Evolutionary conservation across 306 rosid genomes (phyloP).

Genomic region (Abrus pulchellus): DNA sequence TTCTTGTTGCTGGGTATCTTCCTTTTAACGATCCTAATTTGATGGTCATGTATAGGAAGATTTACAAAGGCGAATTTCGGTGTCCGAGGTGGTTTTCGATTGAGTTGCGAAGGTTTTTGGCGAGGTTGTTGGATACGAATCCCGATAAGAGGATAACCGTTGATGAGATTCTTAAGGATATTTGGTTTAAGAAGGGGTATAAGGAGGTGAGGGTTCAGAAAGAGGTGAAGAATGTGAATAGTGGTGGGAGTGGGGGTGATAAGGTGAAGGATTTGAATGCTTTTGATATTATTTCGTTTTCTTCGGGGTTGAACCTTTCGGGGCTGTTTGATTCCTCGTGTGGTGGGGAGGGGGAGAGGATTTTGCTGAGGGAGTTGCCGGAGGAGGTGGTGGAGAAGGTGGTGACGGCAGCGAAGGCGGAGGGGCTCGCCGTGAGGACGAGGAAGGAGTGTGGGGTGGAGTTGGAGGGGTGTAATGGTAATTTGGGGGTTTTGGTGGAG

Average conservation of each 20-base stretch:
- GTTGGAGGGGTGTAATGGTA: conserved; percentile 56
- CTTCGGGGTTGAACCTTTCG: conserved; percentile 71
- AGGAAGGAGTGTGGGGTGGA: conserved; percentile 63
- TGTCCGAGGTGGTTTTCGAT: conserved; percentile 75
- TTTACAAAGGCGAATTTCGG: conserved; percentile 72
- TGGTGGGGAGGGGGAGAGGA: conserved; percentile 51
- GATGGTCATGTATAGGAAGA: conserved; percentile 79
- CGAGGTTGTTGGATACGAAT: conserved; percentile 66
- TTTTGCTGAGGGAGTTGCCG: conserved; percentile 50
- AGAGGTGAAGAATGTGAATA: conserved; percentile 15
- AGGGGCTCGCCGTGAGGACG: conserved; percentile 58
- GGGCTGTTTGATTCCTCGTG: conserved; percentile 52
- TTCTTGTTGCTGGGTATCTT: conserved; percentile 70
- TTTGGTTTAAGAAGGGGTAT: conserved; percentile 69
- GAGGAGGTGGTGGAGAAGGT: conserved; percentile 55
- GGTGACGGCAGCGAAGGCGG: conserved; percentile 52
- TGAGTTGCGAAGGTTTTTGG: conserved; percentile 62
- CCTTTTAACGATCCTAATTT: conserved; percentile 82
- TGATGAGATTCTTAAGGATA: conserved; percentile 62
- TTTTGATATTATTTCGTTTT: conserved; percentile 72
- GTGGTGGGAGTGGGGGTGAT: conserved; percentile 37
- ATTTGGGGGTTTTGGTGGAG: conserved; percentile 48
- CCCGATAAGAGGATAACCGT: conserved; percentile 70
- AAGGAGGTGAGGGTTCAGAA: conserved; percentile 54
- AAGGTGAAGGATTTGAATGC: conserved; percentile 62